Percentiles rank a stretch among this genome's conserved stretches.
These are phyloP conservation scores for Naegleria gruberi DNA, from an alignment of 208 protist species.

Conservation along the genomic window DNA sequence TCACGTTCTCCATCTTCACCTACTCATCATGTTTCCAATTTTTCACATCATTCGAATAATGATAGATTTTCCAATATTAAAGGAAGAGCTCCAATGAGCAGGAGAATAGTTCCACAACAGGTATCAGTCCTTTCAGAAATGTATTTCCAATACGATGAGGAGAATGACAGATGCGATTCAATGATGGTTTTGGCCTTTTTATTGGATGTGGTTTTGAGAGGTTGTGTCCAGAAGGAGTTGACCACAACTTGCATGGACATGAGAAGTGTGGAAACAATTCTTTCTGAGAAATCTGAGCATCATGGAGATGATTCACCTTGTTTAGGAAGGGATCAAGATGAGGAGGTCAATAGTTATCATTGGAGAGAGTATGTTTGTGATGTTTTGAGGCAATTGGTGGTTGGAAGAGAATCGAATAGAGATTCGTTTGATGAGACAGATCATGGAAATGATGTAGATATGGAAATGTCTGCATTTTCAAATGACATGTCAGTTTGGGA, in stretches of 20 bases:
- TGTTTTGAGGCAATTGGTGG: not conserved
- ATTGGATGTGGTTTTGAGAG: not conserved
- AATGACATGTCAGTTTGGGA: not conserved
- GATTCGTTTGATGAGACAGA: not conserved
- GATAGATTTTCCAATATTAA: too few species aligned
- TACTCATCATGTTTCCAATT: too few species aligned
- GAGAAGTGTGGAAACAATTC: not conserved
- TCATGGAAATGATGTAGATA: not conserved
- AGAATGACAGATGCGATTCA: not conserved
- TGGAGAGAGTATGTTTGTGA: not conserved
- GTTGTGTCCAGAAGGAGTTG: not conserved
- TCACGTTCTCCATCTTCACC: too few species aligned
- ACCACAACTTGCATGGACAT: not conserved
- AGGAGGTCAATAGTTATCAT: too few species aligned
- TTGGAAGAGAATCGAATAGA: too few species aligned
- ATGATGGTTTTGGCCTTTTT: not conserved
- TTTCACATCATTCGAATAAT: too few species aligned
- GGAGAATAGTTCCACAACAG: too few species aligned
- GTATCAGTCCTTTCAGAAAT: not conserved
- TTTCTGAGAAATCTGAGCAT: not conserved
- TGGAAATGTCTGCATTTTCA: not conserved
- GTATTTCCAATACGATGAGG: not conserved
- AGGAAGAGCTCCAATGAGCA: too few species aligned
- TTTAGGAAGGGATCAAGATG: too few species aligned
- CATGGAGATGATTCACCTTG: not conserved